Conservation (phyloP, 176 grass and related monocot genomes). For the Avena insularis region DNA sequence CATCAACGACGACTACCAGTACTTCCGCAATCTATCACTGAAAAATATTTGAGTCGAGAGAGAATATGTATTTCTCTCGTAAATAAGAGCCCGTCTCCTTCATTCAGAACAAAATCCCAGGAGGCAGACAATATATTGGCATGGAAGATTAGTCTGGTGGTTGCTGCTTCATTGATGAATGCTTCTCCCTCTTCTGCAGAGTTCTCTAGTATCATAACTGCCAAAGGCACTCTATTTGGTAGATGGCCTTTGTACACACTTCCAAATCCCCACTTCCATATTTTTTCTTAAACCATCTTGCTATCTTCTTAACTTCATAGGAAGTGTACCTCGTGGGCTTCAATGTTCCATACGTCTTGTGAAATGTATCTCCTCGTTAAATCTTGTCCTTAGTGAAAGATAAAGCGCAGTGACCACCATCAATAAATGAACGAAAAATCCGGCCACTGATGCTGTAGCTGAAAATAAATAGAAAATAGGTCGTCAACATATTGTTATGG, state of each 20-base stretch:
- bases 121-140: conserved; percentile 6
- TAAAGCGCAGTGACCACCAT: not conserved
- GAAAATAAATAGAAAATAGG: not conserved
- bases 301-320: conserved; percentile 13
- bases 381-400: conserved; percentile 13
- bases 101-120: not conserved
- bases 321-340: not conserved
- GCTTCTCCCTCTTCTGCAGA: conserved; percentile 1
- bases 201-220: conserved; percentile 12
- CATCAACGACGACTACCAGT: too few species aligned
- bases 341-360: not conserved
- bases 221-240: not conserved
- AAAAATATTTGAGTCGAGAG: not conserved
- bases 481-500: not conserved
- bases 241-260: not conserved
- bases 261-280: conserved; percentile 2
- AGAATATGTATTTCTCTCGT: conserved; percentile 25
- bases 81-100: conserved; percentile 15
- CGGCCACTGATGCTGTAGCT: not conserved
- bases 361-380: not conserved
- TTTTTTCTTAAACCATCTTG: not conserved
- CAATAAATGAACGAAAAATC: not conserved
- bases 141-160: not conserved
- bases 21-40: not conserved
- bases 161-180: conserved; percentile 14